Evolutionary conservation across 495 filamentous ascomycete species (phyloP).

Genomic region (Alectoria sarmentosa): DNA sequence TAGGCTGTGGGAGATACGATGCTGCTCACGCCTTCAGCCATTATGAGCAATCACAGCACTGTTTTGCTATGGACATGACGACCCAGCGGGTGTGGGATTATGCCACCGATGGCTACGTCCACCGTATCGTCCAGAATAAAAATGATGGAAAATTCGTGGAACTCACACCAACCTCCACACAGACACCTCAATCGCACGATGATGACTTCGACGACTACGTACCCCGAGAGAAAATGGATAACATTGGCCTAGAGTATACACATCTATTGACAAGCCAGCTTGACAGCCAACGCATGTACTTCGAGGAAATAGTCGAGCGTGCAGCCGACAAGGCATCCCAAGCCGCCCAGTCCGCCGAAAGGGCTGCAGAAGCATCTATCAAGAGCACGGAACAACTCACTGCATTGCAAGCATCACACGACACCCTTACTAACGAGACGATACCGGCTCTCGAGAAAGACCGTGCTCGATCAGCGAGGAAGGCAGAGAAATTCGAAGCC

Average conservation of each 20-base stretch:
- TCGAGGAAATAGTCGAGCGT: slow-evolving; percentile 86
- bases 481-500: slow-evolving; percentile 61
- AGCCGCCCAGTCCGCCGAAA: slow-evolving; percentile 58
- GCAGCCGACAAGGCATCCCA: slow-evolving; percentile 84
- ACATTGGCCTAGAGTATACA: slow-evolving; percentile 87
- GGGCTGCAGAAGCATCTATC: slow-evolving; percentile 49
- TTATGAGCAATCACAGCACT: slow-evolving; percentile 82
- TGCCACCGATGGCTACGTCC: slow-evolving; percentile 87
- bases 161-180: slow-evolving; percentile 47
- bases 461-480: slow-evolving; percentile 55
- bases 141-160: slow-evolving; percentile 86
- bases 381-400: slow-evolving; percentile 45
- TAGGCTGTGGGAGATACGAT: slow-evolving; percentile 93
- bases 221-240: slow-evolving; percentile 84
- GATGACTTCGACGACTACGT: slow-evolving; percentile 59
- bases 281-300: slow-evolving; percentile 87
- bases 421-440: slow-evolving; percentile 47
- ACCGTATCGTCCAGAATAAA: slow-evolving; percentile 88
- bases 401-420: slow-evolving; percentile 49
- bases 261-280: slow-evolving; percentile 87
- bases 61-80: slow-evolving; percentile 84
- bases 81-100: slow-evolving; percentile 99
- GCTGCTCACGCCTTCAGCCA: slow-evolving; percentile 89
- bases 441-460: slow-evolving; percentile 65
- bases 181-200: slow-evolving; percentile 25